Percentiles rank a stretch among this genome's conserved stretches.
phyloP scores from a whole-genome alignment of 257 asterid genomes.

The Penstemon newberryi region DNA sequence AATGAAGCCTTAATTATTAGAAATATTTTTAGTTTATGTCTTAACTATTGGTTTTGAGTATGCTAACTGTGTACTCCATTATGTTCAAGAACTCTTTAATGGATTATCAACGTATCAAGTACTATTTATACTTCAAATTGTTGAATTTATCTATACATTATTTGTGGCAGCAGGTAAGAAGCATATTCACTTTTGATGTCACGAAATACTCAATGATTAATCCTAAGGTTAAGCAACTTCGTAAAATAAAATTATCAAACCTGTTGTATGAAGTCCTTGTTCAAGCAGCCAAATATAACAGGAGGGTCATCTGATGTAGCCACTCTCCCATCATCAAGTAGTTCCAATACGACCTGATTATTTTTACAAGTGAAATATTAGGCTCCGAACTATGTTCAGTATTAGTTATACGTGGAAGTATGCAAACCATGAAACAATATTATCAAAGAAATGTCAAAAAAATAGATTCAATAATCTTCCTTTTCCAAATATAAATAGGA shows the following conservation, averaged over 20 bases:
- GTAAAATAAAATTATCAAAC: conserved; percentile 37
- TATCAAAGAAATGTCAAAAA: background rate
- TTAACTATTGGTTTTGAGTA: background rate
- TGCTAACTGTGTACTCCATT: background rate
- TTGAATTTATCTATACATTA: background rate
- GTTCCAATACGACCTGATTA: conserved; percentile 78
- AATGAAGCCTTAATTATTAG: background rate
- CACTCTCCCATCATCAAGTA: conserved; percentile 69
- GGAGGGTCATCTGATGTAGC: conserved; percentile 87
- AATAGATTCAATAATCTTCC: background rate
- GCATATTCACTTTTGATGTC: conserved; percentile 8
- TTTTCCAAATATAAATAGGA: background rate
- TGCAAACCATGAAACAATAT: background rate
- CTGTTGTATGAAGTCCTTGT: conserved; percentile 67
- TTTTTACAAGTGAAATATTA: conserved; percentile 28
- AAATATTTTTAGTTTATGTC: background rate
- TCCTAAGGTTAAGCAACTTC: background rate
- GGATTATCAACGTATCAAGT: background rate
- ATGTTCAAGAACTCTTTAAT: background rate
- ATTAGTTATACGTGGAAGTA: background rate
- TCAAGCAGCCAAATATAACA: conserved; percentile 72
- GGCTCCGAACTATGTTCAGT: conserved; percentile 2
- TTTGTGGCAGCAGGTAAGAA: conserved; percentile 13
- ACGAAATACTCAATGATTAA: background rate
- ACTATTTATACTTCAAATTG: conserved; percentile 10